Percentiles rank a stretch among this genome's conserved stretches.
Evolutionary conservation across 2,329 filamentous ascomycete species (phyloP).

Genomic region (Colletotrichum navitas): DNA sequence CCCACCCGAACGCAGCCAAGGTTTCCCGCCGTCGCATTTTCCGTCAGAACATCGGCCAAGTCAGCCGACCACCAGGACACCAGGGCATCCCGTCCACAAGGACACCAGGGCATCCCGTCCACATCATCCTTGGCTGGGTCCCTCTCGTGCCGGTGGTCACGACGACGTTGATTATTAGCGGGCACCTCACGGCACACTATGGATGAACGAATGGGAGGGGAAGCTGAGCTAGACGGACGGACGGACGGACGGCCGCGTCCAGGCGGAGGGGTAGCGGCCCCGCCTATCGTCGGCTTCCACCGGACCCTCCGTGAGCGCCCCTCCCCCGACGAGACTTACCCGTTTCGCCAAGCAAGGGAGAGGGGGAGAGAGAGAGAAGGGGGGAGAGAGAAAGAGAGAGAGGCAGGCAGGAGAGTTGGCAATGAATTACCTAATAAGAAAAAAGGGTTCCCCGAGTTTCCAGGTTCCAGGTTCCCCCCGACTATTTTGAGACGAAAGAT

Average conservation of each 20-base stretch:
- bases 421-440: constrained; percentile 40
- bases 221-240: too few species aligned
- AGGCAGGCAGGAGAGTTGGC: too few species aligned
- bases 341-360: constrained; percentile 12
- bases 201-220: too few species aligned
- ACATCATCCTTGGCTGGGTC: too few species aligned
- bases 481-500: background rate
- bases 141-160: constrained; percentile 9
- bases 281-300: constrained; percentile 41
- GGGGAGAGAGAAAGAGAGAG: too few species aligned
- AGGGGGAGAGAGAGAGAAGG: too few species aligned
- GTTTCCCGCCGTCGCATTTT: background rate
- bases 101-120: constrained; percentile 10
- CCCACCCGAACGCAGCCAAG: constrained; percentile 13
- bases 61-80: constrained; percentile 34
- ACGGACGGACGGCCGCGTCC: constrained; percentile 27
- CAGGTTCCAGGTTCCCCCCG: constrained; percentile 7
- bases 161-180: constrained; percentile 10
- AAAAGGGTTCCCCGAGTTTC: constrained; percentile 10
- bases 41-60: constrained; percentile 31
- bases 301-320: constrained; percentile 25
- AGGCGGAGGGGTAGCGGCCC: constrained; percentile 23
- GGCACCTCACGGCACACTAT: background rate
- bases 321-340: constrained; percentile 25
- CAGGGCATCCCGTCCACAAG: constrained; percentile 20